Percentiles rank a stretch among this genome's conserved stretches.
Evolutionary conservation across 225 moss, liverwort and hornwort genomes (phyloP).

Genomic region (Pseudisothecium myosuroides): DNA sequence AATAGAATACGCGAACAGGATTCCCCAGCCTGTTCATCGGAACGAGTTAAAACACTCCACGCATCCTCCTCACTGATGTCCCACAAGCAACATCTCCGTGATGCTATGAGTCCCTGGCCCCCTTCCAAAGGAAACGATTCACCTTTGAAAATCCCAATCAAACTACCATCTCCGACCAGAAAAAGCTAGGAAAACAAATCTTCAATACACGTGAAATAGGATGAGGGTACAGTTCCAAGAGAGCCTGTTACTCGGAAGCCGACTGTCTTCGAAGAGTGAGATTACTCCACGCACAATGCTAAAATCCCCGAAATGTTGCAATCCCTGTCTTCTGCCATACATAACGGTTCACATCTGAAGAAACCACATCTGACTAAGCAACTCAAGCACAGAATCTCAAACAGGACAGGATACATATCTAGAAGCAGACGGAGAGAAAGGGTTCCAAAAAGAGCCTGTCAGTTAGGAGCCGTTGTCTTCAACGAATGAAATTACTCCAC

Average conservation of each 20-base stretch:
- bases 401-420: neutral
- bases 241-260: neutral
- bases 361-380: neutral
- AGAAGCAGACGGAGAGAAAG: neutral
- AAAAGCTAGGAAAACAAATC: too few relatives aligned
- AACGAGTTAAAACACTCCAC: neutral
- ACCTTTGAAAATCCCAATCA: neutral
- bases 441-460: neutral
- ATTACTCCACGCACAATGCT: neutral
- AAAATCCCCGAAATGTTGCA: neutral
- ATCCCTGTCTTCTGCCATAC: neutral
- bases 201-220: neutral
- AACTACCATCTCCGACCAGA: neutral
- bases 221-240: neutral
- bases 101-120: neutral
- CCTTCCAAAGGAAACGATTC: neutral
- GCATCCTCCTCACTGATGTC: too few relatives aligned
- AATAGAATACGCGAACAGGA: neutral
- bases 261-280: neutral
- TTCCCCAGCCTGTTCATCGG: neutral
- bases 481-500: neutral
- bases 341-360: neutral
- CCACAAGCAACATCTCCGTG: neutral
- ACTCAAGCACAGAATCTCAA: neutral
- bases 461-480: neutral